A percentile compares a stretch with the other conserved stretches of the same genome.
phyloP scores from a whole-genome alignment of 306 rosid genomes.

The Potentilla sterilis region DNA sequence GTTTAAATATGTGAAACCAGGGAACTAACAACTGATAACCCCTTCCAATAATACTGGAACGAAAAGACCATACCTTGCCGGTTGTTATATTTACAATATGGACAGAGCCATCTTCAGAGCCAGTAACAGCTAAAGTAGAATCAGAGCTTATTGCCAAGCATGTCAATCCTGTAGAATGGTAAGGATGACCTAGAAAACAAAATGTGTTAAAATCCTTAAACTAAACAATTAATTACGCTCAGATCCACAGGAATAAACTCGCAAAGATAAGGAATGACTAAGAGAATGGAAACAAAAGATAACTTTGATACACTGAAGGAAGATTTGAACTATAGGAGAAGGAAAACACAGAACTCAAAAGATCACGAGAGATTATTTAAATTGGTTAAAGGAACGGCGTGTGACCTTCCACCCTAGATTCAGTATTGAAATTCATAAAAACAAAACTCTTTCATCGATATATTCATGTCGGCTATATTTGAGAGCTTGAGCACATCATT shows the following conservation, averaged over 20 bases:
- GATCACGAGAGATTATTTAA: too few species aligned
- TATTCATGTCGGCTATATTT: too few species aligned
- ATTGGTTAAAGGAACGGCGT: not conserved
- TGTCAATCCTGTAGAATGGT: constrained; percentile 74
- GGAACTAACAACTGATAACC: not conserved
- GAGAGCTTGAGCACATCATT: not conserved
- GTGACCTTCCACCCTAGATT: not conserved
- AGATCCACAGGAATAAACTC: not conserved
- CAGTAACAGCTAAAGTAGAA: constrained; percentile 71
- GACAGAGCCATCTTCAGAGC: constrained; percentile 79
- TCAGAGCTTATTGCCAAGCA: constrained; percentile 73
- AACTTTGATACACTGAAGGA: not conserved
- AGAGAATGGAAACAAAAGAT: too few species aligned
- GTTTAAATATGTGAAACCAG: not conserved
- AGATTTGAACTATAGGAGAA: not conserved
- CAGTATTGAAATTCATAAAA: not conserved
- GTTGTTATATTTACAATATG: constrained; percentile 70
- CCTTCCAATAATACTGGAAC: constrained; percentile 14
- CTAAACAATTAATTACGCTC: not conserved
- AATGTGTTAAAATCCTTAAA: constrained; percentile 4
- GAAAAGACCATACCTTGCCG: constrained; percentile 58
- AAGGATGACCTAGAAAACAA: constrained; percentile 68
- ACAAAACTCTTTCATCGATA: too few species aligned
- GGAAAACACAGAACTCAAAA: not conserved
- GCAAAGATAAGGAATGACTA: too few species aligned